These are phyloP conservation scores for Hansenula sp. DNA, from an alignment of 1,139 yeast genomes.

Conservation along the genomic window DNA sequence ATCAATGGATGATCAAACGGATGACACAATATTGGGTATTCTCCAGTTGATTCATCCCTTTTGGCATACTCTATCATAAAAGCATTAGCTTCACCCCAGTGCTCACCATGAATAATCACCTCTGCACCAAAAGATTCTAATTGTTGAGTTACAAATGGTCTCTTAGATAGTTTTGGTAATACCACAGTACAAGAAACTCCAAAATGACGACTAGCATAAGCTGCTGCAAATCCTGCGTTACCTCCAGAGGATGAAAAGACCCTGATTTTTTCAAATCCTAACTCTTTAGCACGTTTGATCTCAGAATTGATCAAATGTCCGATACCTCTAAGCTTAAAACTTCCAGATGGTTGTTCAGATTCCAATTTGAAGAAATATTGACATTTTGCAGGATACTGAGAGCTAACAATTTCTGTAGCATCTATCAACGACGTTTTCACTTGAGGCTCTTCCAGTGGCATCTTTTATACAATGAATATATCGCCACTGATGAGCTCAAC, in stretches of 20 bases:
- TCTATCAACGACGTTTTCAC: background rate
- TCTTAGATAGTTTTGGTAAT: background rate
- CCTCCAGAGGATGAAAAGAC: slow-evolving; percentile 1
- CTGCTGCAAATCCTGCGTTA: slow-evolving; percentile 1
- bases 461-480: background rate
- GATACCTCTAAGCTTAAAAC: background rate
- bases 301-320: background rate
- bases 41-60: background rate
- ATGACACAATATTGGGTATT: slow-evolving; percentile 45
- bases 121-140: background rate
- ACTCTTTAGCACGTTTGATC: background rate
- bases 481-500: background rate
- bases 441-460: background rate
- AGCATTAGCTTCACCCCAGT: background rate
- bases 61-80: background rate
- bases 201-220: background rate
- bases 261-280: background rate
- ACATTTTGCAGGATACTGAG: background rate
- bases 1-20: slow-evolving; percentile 58
- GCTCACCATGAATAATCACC: background rate
- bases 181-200: background rate
- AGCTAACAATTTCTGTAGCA: background rate
- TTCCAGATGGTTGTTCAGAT: background rate
- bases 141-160: background rate
- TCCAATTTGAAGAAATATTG: background rate